phyloP scores from a whole-genome alignment of 2,329 filamentous ascomycete species.

The Scortechinia acanthostroma region DNA sequence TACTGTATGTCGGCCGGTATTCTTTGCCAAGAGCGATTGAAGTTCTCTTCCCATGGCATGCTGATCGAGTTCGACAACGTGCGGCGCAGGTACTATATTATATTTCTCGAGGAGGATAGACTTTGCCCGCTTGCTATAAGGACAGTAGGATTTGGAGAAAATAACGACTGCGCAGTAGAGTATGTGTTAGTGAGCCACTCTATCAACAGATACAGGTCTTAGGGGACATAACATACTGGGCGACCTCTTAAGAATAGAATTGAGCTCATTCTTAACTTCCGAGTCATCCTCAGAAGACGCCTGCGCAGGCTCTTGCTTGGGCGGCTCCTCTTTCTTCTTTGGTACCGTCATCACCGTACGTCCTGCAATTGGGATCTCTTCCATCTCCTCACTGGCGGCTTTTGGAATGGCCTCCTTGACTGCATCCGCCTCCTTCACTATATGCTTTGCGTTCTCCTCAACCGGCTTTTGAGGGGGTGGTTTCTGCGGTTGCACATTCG shows the following conservation, averaged over 20 bases:
- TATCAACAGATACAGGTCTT: background rate
- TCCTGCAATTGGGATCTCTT: background rate
- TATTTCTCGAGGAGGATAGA: background rate
- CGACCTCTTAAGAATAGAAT: background rate
- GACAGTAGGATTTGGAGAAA: conserved; percentile 2
- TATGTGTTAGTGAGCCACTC: no score
- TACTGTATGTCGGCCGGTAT: background rate
- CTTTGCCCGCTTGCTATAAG: background rate
- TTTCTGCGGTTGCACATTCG: no score
- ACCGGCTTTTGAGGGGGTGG: background rate
- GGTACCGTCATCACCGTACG: background rate
- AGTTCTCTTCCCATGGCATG: background rate
- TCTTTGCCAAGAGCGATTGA: background rate
- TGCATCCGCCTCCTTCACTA: background rate
- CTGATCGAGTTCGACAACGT: background rate
- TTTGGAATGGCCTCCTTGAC: background rate
- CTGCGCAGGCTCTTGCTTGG: background rate
- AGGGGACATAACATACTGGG: background rate
- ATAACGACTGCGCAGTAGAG: background rate
- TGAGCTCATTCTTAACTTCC: conserved; percentile 1
- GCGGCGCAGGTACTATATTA: background rate
- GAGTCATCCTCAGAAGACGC: background rate
- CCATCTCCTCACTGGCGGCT: background rate
- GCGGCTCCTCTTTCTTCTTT: background rate
- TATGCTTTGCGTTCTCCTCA: no score